A percentile compares a stretch with the other conserved stretches of the same genome.
phyloP scores from a whole-genome alignment of 2,329 filamentous ascomycete species.

The Trichoderma aggressivum region DNA sequence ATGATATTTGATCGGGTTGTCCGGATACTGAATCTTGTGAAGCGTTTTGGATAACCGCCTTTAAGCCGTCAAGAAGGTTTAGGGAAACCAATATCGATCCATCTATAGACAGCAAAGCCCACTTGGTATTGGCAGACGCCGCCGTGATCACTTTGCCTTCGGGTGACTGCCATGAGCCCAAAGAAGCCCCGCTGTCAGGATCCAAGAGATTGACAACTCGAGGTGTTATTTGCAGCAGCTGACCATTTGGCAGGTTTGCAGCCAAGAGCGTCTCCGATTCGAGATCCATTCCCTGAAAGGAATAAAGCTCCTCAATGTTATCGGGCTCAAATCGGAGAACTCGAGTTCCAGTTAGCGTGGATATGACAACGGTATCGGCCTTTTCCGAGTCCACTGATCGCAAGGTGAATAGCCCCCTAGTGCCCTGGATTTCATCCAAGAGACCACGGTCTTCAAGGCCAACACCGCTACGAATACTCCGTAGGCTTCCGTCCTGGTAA shows the following conservation, averaged over 20 bases:
- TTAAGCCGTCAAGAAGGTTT: conserved; percentile 56
- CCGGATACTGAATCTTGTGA: conserved; percentile 42
- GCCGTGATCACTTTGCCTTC: conserved; percentile 64
- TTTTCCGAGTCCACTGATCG: conserved; percentile 42
- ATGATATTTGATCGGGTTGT: conserved; percentile 70
- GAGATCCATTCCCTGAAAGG: conserved; percentile 68
- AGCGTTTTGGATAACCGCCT: conserved; percentile 58
- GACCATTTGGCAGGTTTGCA: conserved; percentile 59
- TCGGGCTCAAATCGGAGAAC: conserved; percentile 71
- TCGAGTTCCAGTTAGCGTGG: conserved; percentile 79
- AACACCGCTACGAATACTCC: conserved; percentile 90
- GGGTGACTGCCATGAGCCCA: conserved; percentile 56
- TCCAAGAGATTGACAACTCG: conserved; percentile 61
- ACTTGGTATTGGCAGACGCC: conserved; percentile 68
- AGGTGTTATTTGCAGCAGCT: conserved; percentile 74
- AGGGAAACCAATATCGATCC: conserved; percentile 72
- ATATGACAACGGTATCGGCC: conserved; percentile 71
- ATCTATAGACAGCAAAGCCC: conserved; percentile 70
- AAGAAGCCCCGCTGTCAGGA: conserved; percentile 50
- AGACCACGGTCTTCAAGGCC: conserved; percentile 84
- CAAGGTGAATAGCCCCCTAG: conserved; percentile 70
- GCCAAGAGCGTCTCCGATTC: conserved; percentile 69
- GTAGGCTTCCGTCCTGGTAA: conserved; percentile 80
- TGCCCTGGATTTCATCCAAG: conserved; percentile 72
- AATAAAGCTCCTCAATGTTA: conserved; percentile 81